These are phyloP conservation scores for Verticillium albo-atrum DNA, from an alignment of 2,329 filamentous ascomycete genomes.

Conservation along the genomic window DNA sequence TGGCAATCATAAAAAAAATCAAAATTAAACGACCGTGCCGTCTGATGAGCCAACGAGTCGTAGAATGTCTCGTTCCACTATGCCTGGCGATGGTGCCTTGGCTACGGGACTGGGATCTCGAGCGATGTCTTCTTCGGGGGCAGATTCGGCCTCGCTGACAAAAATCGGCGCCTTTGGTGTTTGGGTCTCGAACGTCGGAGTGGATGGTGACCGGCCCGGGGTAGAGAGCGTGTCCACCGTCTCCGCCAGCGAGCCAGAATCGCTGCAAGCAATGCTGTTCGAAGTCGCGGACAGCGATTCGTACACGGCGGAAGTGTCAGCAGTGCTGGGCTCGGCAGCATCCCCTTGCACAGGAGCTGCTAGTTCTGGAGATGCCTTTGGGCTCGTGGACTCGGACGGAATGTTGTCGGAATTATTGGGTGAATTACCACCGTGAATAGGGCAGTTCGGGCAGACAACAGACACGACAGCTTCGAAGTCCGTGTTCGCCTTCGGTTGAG, in stretches of 20 bases:
- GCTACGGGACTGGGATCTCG: not conserved
- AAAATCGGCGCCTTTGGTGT: slow-evolving; percentile 24
- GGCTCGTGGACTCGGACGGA: not conserved
- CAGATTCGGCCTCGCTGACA: slow-evolving; percentile 1
- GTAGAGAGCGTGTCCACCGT: slow-evolving; percentile 2
- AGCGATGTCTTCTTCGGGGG: not conserved
- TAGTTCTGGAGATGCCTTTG: not conserved
- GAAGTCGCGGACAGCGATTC: not conserved
- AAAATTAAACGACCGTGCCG: not conserved
- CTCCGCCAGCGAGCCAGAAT: not conserved
- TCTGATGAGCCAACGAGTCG: not conserved
- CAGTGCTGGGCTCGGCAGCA: not conserved
- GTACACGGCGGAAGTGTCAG: not conserved
- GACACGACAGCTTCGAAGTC: slow-evolving; percentile 14
- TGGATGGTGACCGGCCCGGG: slow-evolving; percentile 12
- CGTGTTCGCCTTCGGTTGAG: not conserved
- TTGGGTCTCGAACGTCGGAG: slow-evolving; percentile 18
- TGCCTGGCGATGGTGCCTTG: not conserved
- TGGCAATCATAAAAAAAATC: no score
- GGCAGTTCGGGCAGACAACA: slow-evolving; percentile 12
- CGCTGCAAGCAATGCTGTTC: not conserved
- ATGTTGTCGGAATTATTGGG: not conserved
- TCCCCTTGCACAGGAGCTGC: not conserved
- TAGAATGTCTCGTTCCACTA: not conserved
- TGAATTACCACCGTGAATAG: slow-evolving; percentile 11